Evolutionary conservation across 768 basidiomycete species (phyloP), one percentile per base, ranked within the genome.

Genomic region (Kwoniella mangroviensis): DNA sequence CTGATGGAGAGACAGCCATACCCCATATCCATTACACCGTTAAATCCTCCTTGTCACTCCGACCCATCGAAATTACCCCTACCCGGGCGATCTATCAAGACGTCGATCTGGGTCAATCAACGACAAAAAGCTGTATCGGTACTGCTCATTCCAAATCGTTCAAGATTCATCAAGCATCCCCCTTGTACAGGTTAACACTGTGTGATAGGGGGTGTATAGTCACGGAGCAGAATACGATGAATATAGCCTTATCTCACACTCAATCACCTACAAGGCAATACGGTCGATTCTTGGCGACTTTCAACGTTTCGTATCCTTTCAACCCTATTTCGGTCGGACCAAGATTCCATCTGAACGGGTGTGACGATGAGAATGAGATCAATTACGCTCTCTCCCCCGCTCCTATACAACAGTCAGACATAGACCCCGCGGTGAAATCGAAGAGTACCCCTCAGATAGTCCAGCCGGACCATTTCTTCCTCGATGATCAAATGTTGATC

Each of bases 241-340:
- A 65, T 15, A 60, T 70, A 10, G 65, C 63, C 52, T 24, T 59
- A 21, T 58, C 63, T 10, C 65, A 65, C 43, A 60, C 63, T 11
- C 56, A 64, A 57, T 53, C 43, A 21, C 34, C 58, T 17, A 52
- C 56, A 4, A 45, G 57, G 28, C 57, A 60, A n/a, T 70, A 70
- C 49, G 69, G 63, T 28, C 42, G 69, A 40, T 70, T 70, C 54
- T 42, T 70, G 11, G 45, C 69, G 1, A 57, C 65, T 11, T 66
- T 58, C 63, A 70, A 70, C 28, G 59, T 66, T 15, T 52, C 63
- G 26, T 58, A 54, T 19, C 69, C 69, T 19, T 65, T 57, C 49
- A 56, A 70, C 15, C 63, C 57, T n/a, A 70, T 70, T 19, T 65
- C 63, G 28, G 69, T 70, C 22, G 69, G 69, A 19, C 69, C 69